phyloP scores from a whole-genome alignment of 345 rosid species.

The Euclidium syriacum region DNA sequence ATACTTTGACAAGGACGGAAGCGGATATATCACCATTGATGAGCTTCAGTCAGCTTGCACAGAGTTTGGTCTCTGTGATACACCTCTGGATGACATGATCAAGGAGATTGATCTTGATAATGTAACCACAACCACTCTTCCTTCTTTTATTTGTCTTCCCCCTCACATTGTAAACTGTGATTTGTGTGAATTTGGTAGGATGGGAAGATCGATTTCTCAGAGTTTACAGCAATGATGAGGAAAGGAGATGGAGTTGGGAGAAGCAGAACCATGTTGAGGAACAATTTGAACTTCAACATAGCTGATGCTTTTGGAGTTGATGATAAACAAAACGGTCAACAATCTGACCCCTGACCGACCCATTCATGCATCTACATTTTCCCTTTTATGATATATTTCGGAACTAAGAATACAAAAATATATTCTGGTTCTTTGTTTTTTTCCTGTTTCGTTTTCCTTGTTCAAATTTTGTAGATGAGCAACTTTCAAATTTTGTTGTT shows the following conservation, averaged over 20 bases:
- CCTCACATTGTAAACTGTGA: background rate
- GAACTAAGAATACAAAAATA: conserved; percentile 3
- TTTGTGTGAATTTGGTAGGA: conserved; percentile 4
- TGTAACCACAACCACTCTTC: conserved; percentile 32
- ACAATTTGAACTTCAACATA: conserved; percentile 58
- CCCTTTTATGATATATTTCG: background rate
- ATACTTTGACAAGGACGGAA: conserved; percentile 88
- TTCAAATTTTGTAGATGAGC: conserved; percentile 21
- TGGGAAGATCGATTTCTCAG: conserved; percentile 35
- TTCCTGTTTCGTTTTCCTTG: background rate
- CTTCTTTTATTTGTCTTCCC: background rate
- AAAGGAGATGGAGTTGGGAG: conserved; percentile 60
- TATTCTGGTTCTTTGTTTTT: background rate
- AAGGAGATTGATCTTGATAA: conserved; percentile 90
- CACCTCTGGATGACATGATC: conserved; percentile 72
- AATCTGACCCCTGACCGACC: conserved; percentile 9
- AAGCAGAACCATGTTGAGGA: conserved; percentile 69
- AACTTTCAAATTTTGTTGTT: background rate
- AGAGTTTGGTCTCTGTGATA: conserved; percentile 86
- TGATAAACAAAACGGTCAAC: conserved; percentile 6
- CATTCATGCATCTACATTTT: background rate
- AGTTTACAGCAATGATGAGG: conserved; percentile 91
- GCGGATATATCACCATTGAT: conserved; percentile 90
- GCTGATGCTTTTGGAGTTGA: conserved; percentile 67
- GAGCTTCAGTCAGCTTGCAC: conserved; percentile 94